phyloP scores from a whole-genome alignment of 768 basidiomycete genomes.

The Leccinum sublutescens region DNA sequence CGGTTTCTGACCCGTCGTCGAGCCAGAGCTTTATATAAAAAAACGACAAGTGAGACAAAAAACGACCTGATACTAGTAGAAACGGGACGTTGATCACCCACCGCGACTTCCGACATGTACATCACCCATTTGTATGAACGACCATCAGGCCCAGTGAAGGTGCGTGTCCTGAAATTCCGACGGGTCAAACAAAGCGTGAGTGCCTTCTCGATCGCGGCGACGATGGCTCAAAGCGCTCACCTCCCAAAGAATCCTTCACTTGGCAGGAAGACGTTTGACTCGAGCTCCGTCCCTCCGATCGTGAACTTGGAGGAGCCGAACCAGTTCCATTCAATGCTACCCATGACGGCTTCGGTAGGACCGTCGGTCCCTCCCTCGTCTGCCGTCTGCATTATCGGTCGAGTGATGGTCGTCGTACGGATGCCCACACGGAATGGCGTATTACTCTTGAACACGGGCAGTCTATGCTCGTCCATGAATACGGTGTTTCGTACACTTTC shows the following conservation, averaged over 20 bases:
- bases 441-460: slow-evolving; percentile 25
- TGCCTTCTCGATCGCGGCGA: background rate
- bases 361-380: slow-evolving; percentile 7
- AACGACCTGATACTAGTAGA: background rate
- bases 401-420: slow-evolving; percentile 21
- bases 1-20: slow-evolving; percentile 15
- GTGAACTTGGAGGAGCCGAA: slow-evolving; percentile 30
- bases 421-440: slow-evolving; percentile 22
- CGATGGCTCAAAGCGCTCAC: slow-evolving; percentile 2
- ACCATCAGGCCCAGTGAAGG: slow-evolving; percentile 34
- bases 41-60: background rate
- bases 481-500: slow-evolving; percentile 19
- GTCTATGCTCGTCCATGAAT: slow-evolving; percentile 25
- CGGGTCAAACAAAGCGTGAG: background rate
- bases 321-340: slow-evolving; percentile 31
- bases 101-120: slow-evolving; percentile 5
- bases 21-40: slow-evolving; percentile 13
- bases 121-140: slow-evolving; percentile 34
- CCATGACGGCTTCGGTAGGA: slow-evolving; percentile 26
- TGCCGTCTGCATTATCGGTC: slow-evolving; percentile 1
- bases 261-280: slow-evolving; percentile 25
- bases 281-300: slow-evolving; percentile 26
- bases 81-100: background rate
- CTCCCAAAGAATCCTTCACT: slow-evolving; percentile 16
- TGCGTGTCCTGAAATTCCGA: slow-evolving; percentile 14